These are phyloP conservation scores for Candida pseudoviswanathii DNA, from an alignment of 1,139 yeast species.

Conservation along the genomic window DNA sequence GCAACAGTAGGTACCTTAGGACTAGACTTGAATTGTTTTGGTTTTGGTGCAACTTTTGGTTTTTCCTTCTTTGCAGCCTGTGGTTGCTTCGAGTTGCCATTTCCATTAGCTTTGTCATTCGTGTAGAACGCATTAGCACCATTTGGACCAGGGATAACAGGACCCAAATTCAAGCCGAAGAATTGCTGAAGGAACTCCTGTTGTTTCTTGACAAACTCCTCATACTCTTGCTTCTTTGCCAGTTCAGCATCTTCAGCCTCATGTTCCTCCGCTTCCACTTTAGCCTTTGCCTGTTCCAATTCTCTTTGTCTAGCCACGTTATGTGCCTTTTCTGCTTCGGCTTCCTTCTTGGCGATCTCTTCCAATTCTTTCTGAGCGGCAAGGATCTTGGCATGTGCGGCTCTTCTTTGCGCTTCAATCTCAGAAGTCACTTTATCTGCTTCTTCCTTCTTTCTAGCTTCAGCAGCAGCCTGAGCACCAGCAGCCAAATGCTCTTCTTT, in stretches of 20 bases:
- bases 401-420: not conserved
- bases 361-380: constrained; percentile 18
- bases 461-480: too few species aligned
- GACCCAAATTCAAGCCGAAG: constrained; percentile 19
- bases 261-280: constrained; percentile 8
- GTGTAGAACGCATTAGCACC: constrained; percentile 5
- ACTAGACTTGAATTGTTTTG: constrained; percentile 7
- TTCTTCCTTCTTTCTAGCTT: too few species aligned
- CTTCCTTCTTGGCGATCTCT: constrained; percentile 18
- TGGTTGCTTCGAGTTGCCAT: not conserved
- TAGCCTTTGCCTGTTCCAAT: constrained; percentile 9
- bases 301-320: constrained; percentile 10
- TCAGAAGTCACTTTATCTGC: too few species aligned
- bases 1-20: constrained; percentile 20
- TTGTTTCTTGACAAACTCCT: constrained; percentile 17
- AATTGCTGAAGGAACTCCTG: constrained; percentile 25
- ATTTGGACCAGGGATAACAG: constrained; percentile 7
- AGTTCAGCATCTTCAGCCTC: constrained; percentile 20
- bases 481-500: too few species aligned
- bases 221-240: constrained; percentile 18
- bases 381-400: constrained; percentile 10
- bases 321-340: constrained; percentile 16
- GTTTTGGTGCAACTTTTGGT: constrained; percentile 12
- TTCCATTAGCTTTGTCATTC: not conserved
- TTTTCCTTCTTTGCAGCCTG: constrained; percentile 2